Percentiles rank a stretch among this genome's conserved stretches.
phyloP scores from a whole-genome alignment of 495 filamentous ascomycete genomes.

The Daldinia decipiens region DNA sequence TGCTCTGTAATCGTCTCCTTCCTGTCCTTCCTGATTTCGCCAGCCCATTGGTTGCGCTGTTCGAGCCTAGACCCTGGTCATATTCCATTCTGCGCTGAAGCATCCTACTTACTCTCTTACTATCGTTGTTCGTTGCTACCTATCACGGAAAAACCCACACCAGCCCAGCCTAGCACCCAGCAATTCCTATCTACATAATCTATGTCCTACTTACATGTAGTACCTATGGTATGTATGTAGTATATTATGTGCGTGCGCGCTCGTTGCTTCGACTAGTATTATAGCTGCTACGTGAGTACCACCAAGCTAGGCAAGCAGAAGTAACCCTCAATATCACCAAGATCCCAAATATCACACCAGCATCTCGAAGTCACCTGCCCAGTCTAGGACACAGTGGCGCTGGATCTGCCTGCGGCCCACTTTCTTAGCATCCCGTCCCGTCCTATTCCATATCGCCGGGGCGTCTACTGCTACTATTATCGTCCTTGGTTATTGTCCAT shows the following conservation, averaged over 20 bases:
- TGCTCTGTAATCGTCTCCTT: constrained; percentile 4
- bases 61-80: constrained; percentile 11
- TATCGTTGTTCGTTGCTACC: constrained; percentile 29
- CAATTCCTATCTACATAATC: neutral
- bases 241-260: constrained; percentile 7
- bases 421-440: constrained; percentile 36
- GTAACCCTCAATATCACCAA: constrained; percentile 16
- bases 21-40: constrained; percentile 12
- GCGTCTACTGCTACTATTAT: constrained; percentile 14
- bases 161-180: neutral
- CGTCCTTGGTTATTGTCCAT: constrained; percentile 1
- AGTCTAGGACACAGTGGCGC: constrained; percentile 35
- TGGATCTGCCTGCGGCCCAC: constrained; percentile 35
- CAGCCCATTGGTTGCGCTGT: constrained; percentile 27
- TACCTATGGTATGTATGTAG: constrained; percentile 14
- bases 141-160: neutral
- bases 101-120: neutral
- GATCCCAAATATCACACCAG: constrained; percentile 21
- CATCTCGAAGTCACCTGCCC: constrained; percentile 41
- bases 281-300: constrained; percentile 41
- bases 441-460: constrained; percentile 43
- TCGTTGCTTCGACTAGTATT: constrained; percentile 21
- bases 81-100: constrained; percentile 23
- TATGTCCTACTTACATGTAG: neutral
- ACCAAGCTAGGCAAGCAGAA: constrained; percentile 26